Evolutionary conservation across 441 rosid genomes (phyloP).

Genomic region (Adansonia gregorii): DNA sequence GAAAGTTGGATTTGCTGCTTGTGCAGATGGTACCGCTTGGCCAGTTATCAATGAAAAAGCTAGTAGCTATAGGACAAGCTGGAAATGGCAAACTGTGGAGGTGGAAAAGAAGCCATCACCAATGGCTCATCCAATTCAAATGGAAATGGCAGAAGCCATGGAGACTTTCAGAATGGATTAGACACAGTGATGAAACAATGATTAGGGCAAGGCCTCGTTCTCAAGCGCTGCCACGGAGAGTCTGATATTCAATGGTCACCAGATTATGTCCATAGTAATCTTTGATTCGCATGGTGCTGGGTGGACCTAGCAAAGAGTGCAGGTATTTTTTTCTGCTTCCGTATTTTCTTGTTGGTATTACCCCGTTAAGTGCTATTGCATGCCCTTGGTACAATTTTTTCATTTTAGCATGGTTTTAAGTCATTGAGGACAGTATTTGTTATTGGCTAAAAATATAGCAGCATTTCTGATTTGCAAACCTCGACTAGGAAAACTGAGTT

Average conservation of each 20-base stretch:
- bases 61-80: constrained; percentile 67
- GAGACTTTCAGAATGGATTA: constrained; percentile 91
- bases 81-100: constrained; percentile 97
- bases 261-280: constrained; percentile 40
- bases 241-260: constrained; percentile 37
- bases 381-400: neutral
- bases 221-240: constrained; percentile 44
- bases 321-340: constrained; percentile 46
- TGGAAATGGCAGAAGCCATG: constrained; percentile 99
- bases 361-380: neutral
- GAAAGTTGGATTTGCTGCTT: constrained; percentile 20
- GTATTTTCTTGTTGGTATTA: neutral
- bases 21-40: constrained; percentile 90
- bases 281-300: constrained; percentile 37
- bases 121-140: constrained; percentile 94
- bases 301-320: constrained; percentile 35
- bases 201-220: constrained; percentile 67
- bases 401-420: neutral
- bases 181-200: constrained; percentile 83
- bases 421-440: neutral
- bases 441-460: neutral
- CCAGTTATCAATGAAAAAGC: constrained; percentile 69
- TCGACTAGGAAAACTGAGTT: neutral
- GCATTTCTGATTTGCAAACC: neutral
- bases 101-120: constrained; percentile 99